A percentile compares a stretch with the other conserved stretches of the same genome.
Evolutionary conservation across 2,329 filamentous ascomycete genomes (phyloP).

Genomic region (Stemphylium beticola): DNA sequence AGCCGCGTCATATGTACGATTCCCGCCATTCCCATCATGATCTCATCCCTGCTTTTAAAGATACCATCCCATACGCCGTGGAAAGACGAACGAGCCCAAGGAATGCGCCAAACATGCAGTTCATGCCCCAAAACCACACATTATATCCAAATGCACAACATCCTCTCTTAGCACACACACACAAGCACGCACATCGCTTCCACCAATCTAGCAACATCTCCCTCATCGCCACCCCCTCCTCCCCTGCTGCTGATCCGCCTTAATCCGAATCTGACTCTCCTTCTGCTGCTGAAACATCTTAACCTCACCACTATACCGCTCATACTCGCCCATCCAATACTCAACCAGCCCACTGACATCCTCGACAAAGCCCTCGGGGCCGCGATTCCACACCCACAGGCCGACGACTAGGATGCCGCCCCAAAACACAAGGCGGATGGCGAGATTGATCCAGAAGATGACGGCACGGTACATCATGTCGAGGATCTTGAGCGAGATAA

Average conservation of each 20-base stretch:
- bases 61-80: not conserved
- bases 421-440: constrained; percentile 69
- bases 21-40: not conserved
- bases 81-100: not conserved
- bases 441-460: constrained; percentile 76
- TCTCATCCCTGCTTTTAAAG: not conserved
- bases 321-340: constrained; percentile 49
- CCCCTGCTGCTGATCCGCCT: constrained; percentile 25
- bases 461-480: constrained; percentile 74
- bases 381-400: constrained; percentile 65
- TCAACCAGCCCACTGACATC: constrained; percentile 57
- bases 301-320: constrained; percentile 42
- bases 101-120: not conserved
- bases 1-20: not conserved
- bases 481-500: constrained; percentile 69
- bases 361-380: constrained; percentile 67
- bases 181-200: too few species aligned
- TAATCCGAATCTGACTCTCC: constrained; percentile 33
- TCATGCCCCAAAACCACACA: not conserved
- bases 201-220: not conserved
- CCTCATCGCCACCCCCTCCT: constrained; percentile 20
- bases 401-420: constrained; percentile 61
- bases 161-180: not conserved
- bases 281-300: constrained; percentile 32
- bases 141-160: not conserved